Conservation (phyloP, 148 eudicot species). For the Rhododendron simsii region DNA sequence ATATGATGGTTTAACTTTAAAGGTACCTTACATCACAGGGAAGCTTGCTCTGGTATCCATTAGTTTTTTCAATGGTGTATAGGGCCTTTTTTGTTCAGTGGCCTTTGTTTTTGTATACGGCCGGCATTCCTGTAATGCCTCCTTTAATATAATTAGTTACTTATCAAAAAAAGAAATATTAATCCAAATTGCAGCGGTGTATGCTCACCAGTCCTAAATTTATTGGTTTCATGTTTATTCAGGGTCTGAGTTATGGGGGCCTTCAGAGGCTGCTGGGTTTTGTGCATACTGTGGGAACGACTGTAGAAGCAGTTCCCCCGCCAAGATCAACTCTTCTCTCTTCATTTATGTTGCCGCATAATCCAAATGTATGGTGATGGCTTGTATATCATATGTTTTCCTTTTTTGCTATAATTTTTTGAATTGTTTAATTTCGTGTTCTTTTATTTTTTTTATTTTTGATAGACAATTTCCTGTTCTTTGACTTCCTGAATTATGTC, state of each 20-base stretch:
- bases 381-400: background rate
- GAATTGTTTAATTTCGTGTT: too few species aligned
- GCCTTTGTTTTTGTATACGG: too few species aligned
- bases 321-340: constrained; percentile 59
- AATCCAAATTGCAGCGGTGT: background rate
- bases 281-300: constrained; percentile 63
- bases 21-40: background rate
- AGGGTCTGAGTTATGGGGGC: constrained; percentile 67
- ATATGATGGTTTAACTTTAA: background rate
- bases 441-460: too few species aligned
- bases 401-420: background rate
- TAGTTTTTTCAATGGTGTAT: too few species aligned
- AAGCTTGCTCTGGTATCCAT: background rate
- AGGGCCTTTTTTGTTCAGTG: too few species aligned
- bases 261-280: constrained; percentile 72
- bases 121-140: too few species aligned
- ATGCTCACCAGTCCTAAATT: background rate
- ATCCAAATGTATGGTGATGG: constrained; percentile 43
- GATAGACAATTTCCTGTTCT: background rate
- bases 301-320: constrained; percentile 65
- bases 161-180: background rate
- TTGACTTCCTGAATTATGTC: background rate
- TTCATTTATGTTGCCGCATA: constrained; percentile 54
- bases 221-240: background rate
- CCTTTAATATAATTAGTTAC: too few species aligned